Base-by-base conservation (phyloP, 352 stramenopile species). In the Pythium volutum region DNA sequence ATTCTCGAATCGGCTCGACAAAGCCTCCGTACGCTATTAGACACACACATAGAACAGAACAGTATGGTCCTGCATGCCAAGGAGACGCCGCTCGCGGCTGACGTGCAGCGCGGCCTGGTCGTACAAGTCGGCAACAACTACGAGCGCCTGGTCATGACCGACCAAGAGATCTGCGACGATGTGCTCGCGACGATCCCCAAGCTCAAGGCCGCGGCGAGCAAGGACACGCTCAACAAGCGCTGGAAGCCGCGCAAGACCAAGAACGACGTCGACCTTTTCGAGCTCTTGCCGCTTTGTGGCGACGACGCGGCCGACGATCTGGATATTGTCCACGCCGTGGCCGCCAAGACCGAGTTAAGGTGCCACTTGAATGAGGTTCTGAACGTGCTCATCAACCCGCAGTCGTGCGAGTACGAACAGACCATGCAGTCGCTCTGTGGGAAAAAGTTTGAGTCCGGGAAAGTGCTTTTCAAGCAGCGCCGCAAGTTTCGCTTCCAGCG, bases 281-380 rank as follows among this genome's bases (percentile, higher is more conserved):
- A 88, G 57, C 67, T 86, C 53, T 51, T 70, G 23, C 53, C 76
- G 3, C 45, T 39, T 12, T 53, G 53, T 29, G 26, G 46, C 6
- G 48, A 61, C 14, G 38, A 68, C 41, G n/a, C 15, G 14, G 38
- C 49, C 36, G 55, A 72, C 43, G 77, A 84, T 42, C 74, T 83
- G 63, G 74, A 88, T 29, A 63, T 89, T 45, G 59, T 79, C n/a
- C 70, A 89, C 48, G 76, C 75, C 0, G 38, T 81, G 1, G 66
- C 81, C 27, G 76, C 76, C 50, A 84, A 81, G 49, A 77, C 69
- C 1, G 74, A 81, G 64, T 62, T 89, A 15, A 60, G 57, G 0
- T 87, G 74, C 56, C 77, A 88, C 60, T 49, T 89, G 52, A 88
- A 89, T 41, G 80, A 89, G 25, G 75, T 81, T n/a, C 59, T 88